Evolutionary conservation across 2,329 filamentous ascomycete genomes (phyloP).

Genomic region (Alternaria atra): DNA sequence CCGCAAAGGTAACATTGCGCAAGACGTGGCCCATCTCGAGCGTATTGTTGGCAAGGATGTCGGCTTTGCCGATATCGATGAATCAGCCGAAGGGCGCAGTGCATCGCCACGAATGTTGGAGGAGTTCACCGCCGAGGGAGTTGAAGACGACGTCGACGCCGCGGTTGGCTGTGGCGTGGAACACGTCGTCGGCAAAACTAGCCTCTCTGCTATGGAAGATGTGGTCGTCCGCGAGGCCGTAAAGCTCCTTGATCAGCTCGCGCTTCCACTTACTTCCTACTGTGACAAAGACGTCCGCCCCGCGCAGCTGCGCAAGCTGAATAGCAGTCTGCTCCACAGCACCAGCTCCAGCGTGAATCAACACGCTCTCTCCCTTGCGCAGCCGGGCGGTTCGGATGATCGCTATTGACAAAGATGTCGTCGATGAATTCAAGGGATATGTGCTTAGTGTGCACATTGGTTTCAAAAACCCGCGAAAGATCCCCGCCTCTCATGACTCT

Average conservation of each 20-base stretch:
- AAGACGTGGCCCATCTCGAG: slow-evolving; percentile 25
- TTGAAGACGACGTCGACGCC: slow-evolving; percentile 52
- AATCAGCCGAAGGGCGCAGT: slow-evolving; percentile 46
- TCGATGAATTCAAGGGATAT: slow-evolving; percentile 22
- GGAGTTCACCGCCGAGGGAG: slow-evolving; percentile 34
- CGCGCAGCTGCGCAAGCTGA: slow-evolving; percentile 24
- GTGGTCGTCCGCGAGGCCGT: slow-evolving; percentile 38
- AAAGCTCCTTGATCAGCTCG: slow-evolving; percentile 17
- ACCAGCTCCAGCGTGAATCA: slow-evolving; percentile 39
- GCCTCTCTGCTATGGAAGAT: slow-evolving; percentile 45
- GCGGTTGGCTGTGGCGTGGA: slow-evolving; percentile 28
- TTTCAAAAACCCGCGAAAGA: neutral
- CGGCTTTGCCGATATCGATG: slow-evolving; percentile 33
- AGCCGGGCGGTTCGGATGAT: slow-evolving; percentile 28
- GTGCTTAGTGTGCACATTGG: slow-evolving; percentile 21
- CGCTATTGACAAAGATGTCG: neutral
- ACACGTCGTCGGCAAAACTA: slow-evolving; percentile 37
- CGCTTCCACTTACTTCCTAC: slow-evolving; percentile 23
- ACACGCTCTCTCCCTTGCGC: slow-evolving; percentile 37
- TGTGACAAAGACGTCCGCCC: slow-evolving; percentile 30
- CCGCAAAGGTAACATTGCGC: slow-evolving; percentile 16
- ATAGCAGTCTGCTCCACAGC: slow-evolving; percentile 37
- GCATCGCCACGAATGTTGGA: slow-evolving; percentile 35
- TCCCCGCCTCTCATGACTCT: neutral
- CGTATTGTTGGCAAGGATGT: slow-evolving; percentile 21